Base-by-base conservation (phyloP, 495 filamentous ascomycete genomes). In the Friedmanniomyces endolithicus region DNA sequence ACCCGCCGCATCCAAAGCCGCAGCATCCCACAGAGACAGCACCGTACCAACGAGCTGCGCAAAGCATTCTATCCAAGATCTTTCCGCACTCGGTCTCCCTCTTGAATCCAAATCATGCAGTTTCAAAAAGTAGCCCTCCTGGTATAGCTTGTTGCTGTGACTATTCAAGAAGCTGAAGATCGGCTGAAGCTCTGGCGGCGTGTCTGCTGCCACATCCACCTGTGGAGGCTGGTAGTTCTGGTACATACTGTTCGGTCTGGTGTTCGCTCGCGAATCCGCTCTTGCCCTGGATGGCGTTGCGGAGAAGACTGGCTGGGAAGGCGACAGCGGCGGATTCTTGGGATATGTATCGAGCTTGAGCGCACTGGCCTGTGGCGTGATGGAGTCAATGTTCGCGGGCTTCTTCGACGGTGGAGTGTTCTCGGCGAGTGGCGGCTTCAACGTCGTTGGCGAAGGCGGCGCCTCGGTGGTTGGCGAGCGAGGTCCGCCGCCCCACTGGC, bases 51-150 rank as follows among this genome's bases (percentile, higher is more conserved):
- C 87, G 17, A 99, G 78, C 65, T 97, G 92, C 6, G 90, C 92
- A 71, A 96, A 99, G 68, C 87, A 96, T 78, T 99, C 92, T 22
- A 82, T 82, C 92, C 92, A 99, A 53, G 81, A 85, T 58, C 94
- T 82, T 69, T 96, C 92, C 11, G 75, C 67, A 63, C 86, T 88
- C 6, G 87, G 85, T 48, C 86, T 85, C 27, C 92, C 92, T 68
- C 90, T 89, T 39, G 79, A 81, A 68, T 96, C 92, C 55, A 95
- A 76, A 65, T 98, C 92, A 68, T 94, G 90, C 41, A 97, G 68
- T 67, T 97, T 98, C 62, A 98, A 66, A 57, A 98, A 97, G 65
- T 97, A 98, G 14, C 92, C 92, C 70, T 98, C 92, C 44, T 95
- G 88, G 66, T 96, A 98, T 46, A 97, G 72, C 71, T 97, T 98